Evolutionary conservation across 2,329 filamentous ascomycete species (phyloP), one percentile per base, ranked within the genome.

Genomic region (Polytolypa hystricis): DNA sequence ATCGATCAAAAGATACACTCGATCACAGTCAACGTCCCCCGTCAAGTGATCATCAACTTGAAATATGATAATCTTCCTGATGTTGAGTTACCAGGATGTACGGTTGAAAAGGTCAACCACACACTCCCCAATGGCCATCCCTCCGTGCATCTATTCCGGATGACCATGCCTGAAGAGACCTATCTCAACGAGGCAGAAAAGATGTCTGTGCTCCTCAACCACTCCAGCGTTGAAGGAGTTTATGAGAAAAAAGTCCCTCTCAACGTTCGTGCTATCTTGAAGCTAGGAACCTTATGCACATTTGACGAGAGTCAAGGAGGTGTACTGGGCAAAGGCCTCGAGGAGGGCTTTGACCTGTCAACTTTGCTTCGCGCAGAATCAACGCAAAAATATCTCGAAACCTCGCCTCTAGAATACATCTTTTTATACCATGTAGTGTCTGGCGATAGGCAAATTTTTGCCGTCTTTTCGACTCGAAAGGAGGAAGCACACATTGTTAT

Each of bases 201-300:
- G 54, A 80, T 96, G 42, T 77, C 80, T 2, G 63, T 80, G 18
- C 67, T 96, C 1, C 89, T 95, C 65, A 86, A 89, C 44, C 87
- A 98, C 54, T 77, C 86, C 0, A 94, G 86, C 56, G 84, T 98
- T 2, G 91, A 98, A 60, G 93, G 93, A 19, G 86, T 98, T 10
- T 99, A 99, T 53, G 93, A 98, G 63, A 89, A 81, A 51, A 82
- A 94, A 47, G 71, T 99, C 1, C 86, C 93, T 1, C 68, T 96
- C 4, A 84, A 84, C 44, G 74, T 93, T 32, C 76, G 89, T 27
- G 91, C 89, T 3, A 74, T 98, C 20, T 72, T 99, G 7, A 83
- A 91, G 47, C 68, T 99, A 1, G 93, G 91, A 28, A 95, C 84
- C 51, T 68, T 83, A 19, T 98, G 91, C 56, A 93, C 85, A 2